Base-by-base conservation (phyloP, 2,329 filamentous ascomycete genomes). In the Calonectria leucothoes region DNA sequence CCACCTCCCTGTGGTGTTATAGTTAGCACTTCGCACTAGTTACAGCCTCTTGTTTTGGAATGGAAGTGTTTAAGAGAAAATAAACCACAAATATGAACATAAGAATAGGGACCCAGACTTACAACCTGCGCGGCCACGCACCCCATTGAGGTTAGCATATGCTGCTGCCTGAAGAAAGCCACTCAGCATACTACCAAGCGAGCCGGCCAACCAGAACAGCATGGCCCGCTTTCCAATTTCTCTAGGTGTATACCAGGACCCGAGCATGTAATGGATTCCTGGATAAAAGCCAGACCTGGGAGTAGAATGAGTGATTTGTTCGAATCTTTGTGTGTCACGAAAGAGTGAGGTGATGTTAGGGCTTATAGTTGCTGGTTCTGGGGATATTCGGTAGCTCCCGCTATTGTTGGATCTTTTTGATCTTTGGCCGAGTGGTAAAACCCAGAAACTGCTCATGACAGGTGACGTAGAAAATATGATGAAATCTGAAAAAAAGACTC, bases 241-340 rank as follows among this genome's bases (percentile, higher is more conserved):
- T 20, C 73, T 66, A 1, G 75, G 75, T 0, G 75, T 79, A 14
- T 78, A 79, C 77, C 77, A 78, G 0, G 77, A 78, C n/a, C 77
- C 77, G 1, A 78, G 59, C 68, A 79, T 63, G 15, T 78, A 78
- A 4, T 76, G 75, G 7, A 78, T 78, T 14, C 55, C 74, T 12
- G 63, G 77, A 59, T 78, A 55, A 57, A 77, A 51, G 12, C 76
- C 70, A 6, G 75, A 74, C 66, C 77, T 75, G 11, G 15, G 0
- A 11, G 6, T 0, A 5, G 7, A 11, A 63, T 75, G 3, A 76
- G 71, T 15, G n/a, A n/a, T 17, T 7, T 14, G 6, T 6, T 42
- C 15, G 10, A 14, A 61, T 20, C 27, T 0, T 29, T 20, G 6
- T 23, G n/a, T 27, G 4, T 14, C 4, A 20, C 3, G 8, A 61